A percentile compares a stretch with the other conserved stretches of the same genome.
Conservation (phyloP, 805 yeast species). For the Pichia scutulata region DNA sequence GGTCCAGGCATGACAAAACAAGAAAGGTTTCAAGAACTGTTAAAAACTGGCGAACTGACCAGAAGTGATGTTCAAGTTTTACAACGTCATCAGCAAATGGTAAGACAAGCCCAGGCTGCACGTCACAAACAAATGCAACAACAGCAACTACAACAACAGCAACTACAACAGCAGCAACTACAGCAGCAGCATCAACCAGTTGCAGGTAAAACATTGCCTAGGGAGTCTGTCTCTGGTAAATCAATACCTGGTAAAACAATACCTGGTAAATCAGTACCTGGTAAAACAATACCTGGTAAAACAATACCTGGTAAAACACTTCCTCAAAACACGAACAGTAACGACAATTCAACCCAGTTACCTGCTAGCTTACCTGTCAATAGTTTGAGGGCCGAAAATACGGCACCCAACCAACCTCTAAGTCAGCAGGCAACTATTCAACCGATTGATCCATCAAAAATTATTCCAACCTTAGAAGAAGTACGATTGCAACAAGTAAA, state of each 20-base stretch:
- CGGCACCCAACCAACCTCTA: background rate
- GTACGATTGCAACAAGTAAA: slow-evolving; percentile 11
- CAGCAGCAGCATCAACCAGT: background rate
- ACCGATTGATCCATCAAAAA: background rate
- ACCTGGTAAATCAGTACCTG: background rate
- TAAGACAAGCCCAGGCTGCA: slow-evolving; percentile 23
- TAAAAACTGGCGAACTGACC: slow-evolving; percentile 25
- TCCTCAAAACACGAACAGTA: background rate
- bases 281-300: slow-evolving; percentile 9
- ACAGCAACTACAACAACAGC: slow-evolving; percentile 8
- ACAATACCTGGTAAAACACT: slow-evolving; percentile 3
- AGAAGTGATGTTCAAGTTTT: slow-evolving; percentile 25
- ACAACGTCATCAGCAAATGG: slow-evolving; percentile 28
- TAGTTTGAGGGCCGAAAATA: background rate
- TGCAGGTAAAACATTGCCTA: background rate
- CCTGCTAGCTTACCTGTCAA: background rate
- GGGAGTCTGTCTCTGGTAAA: slow-evolving; percentile 2
- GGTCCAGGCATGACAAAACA: slow-evolving; percentile 29
- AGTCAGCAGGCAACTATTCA: slow-evolving; percentile 1
- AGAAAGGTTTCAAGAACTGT: slow-evolving; percentile 27
- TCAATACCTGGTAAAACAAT: background rate
- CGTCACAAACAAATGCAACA: slow-evolving; percentile 14
- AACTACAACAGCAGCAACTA: slow-evolving; percentile 4
- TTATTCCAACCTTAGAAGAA: slow-evolving; percentile 15
- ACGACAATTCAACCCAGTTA: background rate